phyloP scores from a whole-genome alignment of 768 basidiomycete genomes.

The Tricholoma matsutake region DNA sequence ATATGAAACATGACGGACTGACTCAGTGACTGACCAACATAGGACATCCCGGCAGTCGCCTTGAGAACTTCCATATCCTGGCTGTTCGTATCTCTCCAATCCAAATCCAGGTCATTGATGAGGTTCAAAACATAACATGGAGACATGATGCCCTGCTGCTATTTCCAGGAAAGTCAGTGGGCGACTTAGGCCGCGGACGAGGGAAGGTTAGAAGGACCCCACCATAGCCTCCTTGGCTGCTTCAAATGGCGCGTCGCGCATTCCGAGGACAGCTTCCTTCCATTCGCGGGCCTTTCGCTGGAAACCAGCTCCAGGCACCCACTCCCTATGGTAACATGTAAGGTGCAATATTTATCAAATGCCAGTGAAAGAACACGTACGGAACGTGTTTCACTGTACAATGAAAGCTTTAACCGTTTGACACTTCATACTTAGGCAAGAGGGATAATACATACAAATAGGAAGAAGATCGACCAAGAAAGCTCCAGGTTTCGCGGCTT shows the following conservation, averaged over 20 bases:
- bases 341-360: neutral
- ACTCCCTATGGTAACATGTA: constrained; percentile 28
- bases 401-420: neutral
- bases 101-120: constrained; percentile 21
- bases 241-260: constrained; percentile 44
- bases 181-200: neutral
- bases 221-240: constrained; percentile 38
- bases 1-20: constrained; percentile 1
- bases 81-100: constrained; percentile 14
- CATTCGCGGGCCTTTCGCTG: constrained; percentile 48
- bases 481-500: constrained; percentile 49
- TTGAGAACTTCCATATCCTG: constrained; percentile 30
- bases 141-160: constrained; percentile 31
- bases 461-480: constrained; percentile 52
- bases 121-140: constrained; percentile 35
- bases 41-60: constrained; percentile 36
- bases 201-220: constrained; percentile 7
- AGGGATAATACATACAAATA: constrained; percentile 22
- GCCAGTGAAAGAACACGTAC: constrained; percentile 22
- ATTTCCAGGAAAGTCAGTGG: neutral
- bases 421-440: too few relatives aligned
- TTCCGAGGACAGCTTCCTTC: constrained; percentile 44
- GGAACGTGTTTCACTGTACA: constrained; percentile 48
- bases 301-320: constrained; percentile 52
- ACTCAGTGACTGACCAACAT: constrained; percentile 26